Percentiles rank a stretch among this genome's conserved stretches.
phyloP scores from a whole-genome alignment of 306 rosid genomes.

The Dalbergia cochinchinensis region DNA sequence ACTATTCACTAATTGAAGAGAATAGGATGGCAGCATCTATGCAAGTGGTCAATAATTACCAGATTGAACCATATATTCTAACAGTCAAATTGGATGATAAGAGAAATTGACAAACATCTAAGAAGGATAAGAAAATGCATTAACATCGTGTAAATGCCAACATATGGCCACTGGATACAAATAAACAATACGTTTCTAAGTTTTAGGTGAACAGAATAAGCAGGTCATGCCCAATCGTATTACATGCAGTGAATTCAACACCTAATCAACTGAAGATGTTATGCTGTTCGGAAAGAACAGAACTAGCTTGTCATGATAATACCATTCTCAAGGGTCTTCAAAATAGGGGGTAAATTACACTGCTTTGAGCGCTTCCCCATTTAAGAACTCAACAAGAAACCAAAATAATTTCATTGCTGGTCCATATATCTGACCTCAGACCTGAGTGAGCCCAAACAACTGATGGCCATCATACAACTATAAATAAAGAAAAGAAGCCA shows the following conservation, averaged over 20 bases:
- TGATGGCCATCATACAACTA: neutral
- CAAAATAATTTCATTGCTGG: neutral
- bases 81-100: neutral
- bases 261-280: too few relatives aligned
- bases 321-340: neutral
- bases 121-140: conserved; percentile 30
- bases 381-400: neutral
- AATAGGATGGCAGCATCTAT: conserved; percentile 29
- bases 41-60: conserved; percentile 22
- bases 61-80: neutral
- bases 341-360: conserved; percentile 11
- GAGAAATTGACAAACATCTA: conserved; percentile 19
- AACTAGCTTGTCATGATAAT: too few relatives aligned
- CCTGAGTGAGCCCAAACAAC: neutral
- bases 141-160: neutral
- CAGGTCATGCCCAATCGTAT: too few relatives aligned
- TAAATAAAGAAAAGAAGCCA: conserved; percentile 23
- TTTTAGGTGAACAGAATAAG: too few relatives aligned
- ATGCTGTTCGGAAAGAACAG: too few relatives aligned
- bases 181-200: neutral
- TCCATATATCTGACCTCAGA: too few relatives aligned
- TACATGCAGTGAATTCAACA: too few relatives aligned
- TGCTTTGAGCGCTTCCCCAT: neutral
- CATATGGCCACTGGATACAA: too few relatives aligned
- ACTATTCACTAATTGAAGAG: conserved; percentile 4